Percentiles rank a stretch among this genome's conserved stretches.
These are phyloP conservation scores for Marvania coccoides DNA, from an alignment of 139 green algal genomes.

Conservation along the genomic window DNA sequence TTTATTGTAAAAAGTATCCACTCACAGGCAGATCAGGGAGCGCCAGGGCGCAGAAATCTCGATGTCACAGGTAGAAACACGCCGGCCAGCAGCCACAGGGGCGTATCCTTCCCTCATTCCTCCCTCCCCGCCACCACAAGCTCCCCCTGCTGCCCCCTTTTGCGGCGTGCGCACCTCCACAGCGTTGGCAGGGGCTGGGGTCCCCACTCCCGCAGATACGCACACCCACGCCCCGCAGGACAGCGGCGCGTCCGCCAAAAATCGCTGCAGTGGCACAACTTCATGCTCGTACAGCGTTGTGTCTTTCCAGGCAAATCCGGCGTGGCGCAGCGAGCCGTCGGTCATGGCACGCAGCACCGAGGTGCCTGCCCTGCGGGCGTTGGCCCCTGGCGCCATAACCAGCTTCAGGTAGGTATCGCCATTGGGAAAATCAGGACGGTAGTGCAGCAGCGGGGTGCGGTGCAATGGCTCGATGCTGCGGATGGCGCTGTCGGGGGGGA, in stretches of 20 bases:
- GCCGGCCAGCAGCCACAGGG: neutral
- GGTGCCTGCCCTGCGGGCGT: neutral
- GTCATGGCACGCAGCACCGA: neutral
- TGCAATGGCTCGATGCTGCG: constrained; percentile 10
- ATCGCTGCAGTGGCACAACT: constrained; percentile 45
- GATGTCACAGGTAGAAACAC: constrained; percentile 21
- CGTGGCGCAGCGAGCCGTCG: neutral
- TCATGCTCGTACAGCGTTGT: constrained; percentile 39
- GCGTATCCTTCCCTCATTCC: too few species aligned
- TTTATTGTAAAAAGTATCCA: too few species aligned
- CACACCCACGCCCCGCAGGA: constrained; percentile 54
- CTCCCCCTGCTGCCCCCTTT: neutral
- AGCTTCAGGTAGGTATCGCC: constrained; percentile 18
- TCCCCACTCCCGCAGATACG: constrained; percentile 8
- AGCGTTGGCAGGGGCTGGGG: neutral
- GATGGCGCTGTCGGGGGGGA: neutral
- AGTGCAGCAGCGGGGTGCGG: constrained; percentile 50
- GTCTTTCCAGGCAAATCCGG: constrained; percentile 25
- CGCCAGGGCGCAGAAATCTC: constrained; percentile 47
- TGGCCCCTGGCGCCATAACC: neutral
- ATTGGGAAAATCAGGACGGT: constrained; percentile 31
- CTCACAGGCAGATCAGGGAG: constrained; percentile 32
- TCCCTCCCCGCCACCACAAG: neutral
- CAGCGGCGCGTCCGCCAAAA: constrained; percentile 55
- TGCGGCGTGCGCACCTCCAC: neutral